Evolutionary conservation across 768 basidiomycete species (phyloP).

Genomic region (Psilocybe sp.): DNA sequence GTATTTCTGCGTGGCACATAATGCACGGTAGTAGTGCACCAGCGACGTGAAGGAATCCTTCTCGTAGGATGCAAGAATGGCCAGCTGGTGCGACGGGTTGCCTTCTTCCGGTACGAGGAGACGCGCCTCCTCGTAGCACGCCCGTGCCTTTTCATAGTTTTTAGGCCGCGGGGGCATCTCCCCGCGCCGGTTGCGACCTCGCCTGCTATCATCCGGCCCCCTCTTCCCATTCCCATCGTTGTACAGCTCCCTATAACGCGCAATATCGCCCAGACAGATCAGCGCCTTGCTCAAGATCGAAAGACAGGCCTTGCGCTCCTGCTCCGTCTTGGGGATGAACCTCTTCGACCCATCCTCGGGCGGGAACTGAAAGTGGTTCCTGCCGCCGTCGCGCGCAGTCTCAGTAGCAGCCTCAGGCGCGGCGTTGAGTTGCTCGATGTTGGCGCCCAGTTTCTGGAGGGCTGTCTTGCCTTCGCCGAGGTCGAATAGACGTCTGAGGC

Average conservation of each 20-base stretch:
- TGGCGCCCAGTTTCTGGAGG: constrained; percentile 57
- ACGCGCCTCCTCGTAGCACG: constrained; percentile 85
- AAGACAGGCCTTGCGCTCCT: constrained; percentile 62
- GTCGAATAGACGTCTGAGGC: constrained; percentile 69
- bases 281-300: constrained; percentile 82
- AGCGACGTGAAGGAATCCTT: constrained; percentile 78
- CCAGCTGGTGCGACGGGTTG: constrained; percentile 94
- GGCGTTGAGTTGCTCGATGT: constrained; percentile 35
- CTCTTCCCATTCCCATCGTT: constrained; percentile 64
- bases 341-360: constrained; percentile 43
- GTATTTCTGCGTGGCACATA: constrained; percentile 85
- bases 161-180: constrained; percentile 54
- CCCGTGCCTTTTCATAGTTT: constrained; percentile 71
- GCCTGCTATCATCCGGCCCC: constrained; percentile 62
- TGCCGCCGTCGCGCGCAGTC: constrained; percentile 29
- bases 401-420: constrained; percentile 16
- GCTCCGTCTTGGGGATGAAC: constrained; percentile 36
- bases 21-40: constrained; percentile 86
- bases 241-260: constrained; percentile 90
- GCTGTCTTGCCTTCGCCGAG: constrained; percentile 62
- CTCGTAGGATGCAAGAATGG: constrained; percentile 85
- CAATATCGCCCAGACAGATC: constrained; percentile 91
- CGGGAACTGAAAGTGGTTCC: constrained; percentile 66
- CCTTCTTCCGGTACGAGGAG: constrained; percentile 84
- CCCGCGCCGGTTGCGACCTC: constrained; percentile 46